A percentile compares a stretch with the other conserved stretches of the same genome.
Evolutionary conservation across 176 grass and related monocot species (phyloP).

Genomic region (Eleusine coracana): DNA sequence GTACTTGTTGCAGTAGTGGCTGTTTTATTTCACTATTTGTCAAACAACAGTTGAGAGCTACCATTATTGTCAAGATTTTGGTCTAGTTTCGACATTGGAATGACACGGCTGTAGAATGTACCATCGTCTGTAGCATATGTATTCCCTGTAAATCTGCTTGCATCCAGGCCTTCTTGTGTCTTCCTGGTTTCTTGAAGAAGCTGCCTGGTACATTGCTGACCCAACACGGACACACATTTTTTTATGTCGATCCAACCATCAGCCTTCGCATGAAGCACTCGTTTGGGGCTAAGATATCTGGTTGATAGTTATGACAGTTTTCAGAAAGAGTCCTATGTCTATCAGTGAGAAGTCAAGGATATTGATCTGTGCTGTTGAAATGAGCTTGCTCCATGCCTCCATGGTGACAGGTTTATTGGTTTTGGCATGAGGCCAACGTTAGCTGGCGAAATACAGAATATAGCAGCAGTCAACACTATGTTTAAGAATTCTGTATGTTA

Average conservation of each 20-base stretch:
- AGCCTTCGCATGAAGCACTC: not conserved
- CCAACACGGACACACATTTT: not conserved
- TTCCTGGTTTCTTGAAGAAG: slow-evolving; percentile 12
- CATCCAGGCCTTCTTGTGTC: not conserved
- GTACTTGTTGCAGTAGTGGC: slow-evolving; percentile 39
- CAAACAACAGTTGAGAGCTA: slow-evolving; percentile 38
- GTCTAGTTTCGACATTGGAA: slow-evolving; percentile 8
- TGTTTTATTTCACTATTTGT: slow-evolving; percentile 43
- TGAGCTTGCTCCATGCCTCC: not conserved
- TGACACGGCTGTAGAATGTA: slow-evolving; percentile 18
- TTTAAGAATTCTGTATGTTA: not conserved
- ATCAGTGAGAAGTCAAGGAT: not conserved
- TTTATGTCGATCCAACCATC: not conserved
- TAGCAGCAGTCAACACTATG: not conserved
- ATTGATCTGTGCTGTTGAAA: not conserved
- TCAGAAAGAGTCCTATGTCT: not conserved
- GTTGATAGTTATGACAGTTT: not conserved
- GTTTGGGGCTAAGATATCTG: not conserved
- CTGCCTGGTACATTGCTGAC: not conserved
- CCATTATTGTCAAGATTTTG: slow-evolving; percentile 17
- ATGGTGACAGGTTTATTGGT: not conserved
- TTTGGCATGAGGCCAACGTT: not conserved
- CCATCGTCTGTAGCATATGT: slow-evolving; percentile 34
- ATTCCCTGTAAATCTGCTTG: slow-evolving; percentile 34
- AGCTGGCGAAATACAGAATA: not conserved